Conservation (phyloP, 208 protist genomes). For the Tetramitus jugosus region DNA sequence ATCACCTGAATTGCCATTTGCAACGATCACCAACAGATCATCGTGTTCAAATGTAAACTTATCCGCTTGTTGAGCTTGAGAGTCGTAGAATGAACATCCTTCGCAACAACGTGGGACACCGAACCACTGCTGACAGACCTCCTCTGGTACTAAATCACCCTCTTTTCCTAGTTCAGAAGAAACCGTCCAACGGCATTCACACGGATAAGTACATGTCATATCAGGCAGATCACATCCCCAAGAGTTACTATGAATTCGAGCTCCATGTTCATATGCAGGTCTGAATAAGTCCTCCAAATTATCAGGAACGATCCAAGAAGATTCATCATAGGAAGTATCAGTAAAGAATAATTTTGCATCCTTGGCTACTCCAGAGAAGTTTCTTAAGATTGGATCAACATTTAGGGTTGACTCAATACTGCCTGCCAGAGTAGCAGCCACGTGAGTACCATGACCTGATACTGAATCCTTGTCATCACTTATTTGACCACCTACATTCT, state of each 20-base stretch:
- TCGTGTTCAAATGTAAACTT: constrained; percentile 46
- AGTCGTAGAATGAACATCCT: constrained; percentile 40
- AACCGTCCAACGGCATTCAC: neutral
- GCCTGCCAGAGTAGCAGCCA: constrained; percentile 57
- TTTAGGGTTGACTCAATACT: constrained; percentile 10
- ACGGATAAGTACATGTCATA: too few species aligned
- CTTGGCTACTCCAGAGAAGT: constrained; percentile 62
- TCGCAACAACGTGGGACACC: neutral
- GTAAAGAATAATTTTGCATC: constrained; percentile 66
- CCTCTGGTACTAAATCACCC: neutral
- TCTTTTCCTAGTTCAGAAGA: neutral
- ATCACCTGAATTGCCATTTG: constrained; percentile 56
- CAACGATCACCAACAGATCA: constrained; percentile 60
- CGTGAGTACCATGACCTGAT: constrained; percentile 69
- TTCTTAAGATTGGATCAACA: neutral
- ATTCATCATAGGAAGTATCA: constrained; percentile 24
- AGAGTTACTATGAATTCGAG: neutral
- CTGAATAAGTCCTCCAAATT: neutral
- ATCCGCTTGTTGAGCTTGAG: constrained; percentile 60
- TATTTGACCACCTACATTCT: neutral
- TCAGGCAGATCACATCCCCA: neutral
- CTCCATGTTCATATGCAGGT: neutral
- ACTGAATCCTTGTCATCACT: constrained; percentile 6
- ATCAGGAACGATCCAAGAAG: neutral
- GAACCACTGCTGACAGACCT: neutral